Conservation (phyloP, 2,329 filamentous ascomycete species). For the Penicillium sp. region DNA sequence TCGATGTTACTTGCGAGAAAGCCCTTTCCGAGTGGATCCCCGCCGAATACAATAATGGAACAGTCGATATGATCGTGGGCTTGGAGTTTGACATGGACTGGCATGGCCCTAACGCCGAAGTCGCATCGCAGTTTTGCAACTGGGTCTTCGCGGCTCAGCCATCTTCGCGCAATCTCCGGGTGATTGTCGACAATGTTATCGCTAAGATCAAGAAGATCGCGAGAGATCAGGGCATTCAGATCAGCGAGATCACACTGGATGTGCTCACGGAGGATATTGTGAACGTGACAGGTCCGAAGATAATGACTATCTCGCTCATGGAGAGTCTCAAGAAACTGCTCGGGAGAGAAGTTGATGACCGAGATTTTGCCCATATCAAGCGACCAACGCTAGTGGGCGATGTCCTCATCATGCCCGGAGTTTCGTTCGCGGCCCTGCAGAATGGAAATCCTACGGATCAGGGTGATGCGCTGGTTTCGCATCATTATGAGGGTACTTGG, state of each 20-base stretch:
- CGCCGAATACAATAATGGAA: slow-evolving; percentile 24
- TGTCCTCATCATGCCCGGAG: slow-evolving; percentile 29
- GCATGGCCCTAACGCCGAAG: slow-evolving; percentile 7
- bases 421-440: slow-evolving; percentile 27
- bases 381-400: slow-evolving; percentile 27
- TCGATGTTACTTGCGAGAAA: slow-evolving; percentile 40
- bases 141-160: slow-evolving; percentile 25
- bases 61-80: slow-evolving; percentile 40
- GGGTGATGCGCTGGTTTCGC: slow-evolving; percentile 15
- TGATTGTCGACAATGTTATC: slow-evolving; percentile 23
- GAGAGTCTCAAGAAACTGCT: slow-evolving; percentile 21
- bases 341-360: slow-evolving; percentile 21
- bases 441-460: slow-evolving; percentile 23
- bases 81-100: slow-evolving; percentile 38
- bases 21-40: slow-evolving; percentile 43
- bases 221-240: slow-evolving; percentile 10
- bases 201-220: slow-evolving; percentile 22
- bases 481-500: slow-evolving; percentile 24
- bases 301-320: slow-evolving; percentile 28
- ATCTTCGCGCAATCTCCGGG: slow-evolving; percentile 20
- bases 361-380: slow-evolving; percentile 25
- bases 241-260: slow-evolving; percentile 23
- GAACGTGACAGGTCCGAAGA: slow-evolving; percentile 30
- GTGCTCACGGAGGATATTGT: slow-evolving; percentile 29
- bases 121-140: slow-evolving; percentile 28